A percentile compares a stretch with the other conserved stretches of the same genome.
Conservation (phyloP, 2,329 filamentous ascomycete genomes). For the Neofusicoccum kwambonambiense region DNA sequence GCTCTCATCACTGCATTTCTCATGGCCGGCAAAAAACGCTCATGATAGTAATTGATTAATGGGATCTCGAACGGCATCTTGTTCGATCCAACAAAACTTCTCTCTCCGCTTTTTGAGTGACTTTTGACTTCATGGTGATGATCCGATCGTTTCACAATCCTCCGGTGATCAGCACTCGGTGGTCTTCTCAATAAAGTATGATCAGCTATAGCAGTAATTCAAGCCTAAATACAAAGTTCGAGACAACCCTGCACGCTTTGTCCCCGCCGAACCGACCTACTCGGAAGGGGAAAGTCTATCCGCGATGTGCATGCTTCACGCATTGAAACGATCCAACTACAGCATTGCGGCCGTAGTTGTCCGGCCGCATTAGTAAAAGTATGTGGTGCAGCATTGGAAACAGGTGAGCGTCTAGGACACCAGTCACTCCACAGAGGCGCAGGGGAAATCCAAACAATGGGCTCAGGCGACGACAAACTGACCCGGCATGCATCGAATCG, state of each 20-base stretch:
- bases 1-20: background rate
- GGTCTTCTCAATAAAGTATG: background rate
- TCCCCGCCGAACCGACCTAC: background rate
- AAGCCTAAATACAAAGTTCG: background rate
- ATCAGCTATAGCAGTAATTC: background rate
- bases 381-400: too few species aligned
- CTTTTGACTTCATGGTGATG: background rate
- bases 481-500: too few species aligned
- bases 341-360: background rate
- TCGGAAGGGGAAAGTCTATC: background rate
- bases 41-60: constrained; percentile 8
- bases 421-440: too few species aligned
- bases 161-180: background rate
- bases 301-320: background rate
- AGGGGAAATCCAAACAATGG: too few species aligned
- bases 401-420: too few species aligned
- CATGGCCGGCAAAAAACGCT: background rate
- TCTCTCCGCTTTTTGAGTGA: background rate
- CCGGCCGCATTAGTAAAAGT: too few species aligned
- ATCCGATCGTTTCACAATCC: background rate
- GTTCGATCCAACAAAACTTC: background rate
- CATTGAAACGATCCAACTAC: background rate
- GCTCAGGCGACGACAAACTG: too few species aligned
- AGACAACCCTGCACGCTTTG: background rate
- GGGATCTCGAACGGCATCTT: background rate